Base-by-base conservation (phyloP, 768 basidiomycete genomes). In the Cystobasidium onofrii region DNA sequence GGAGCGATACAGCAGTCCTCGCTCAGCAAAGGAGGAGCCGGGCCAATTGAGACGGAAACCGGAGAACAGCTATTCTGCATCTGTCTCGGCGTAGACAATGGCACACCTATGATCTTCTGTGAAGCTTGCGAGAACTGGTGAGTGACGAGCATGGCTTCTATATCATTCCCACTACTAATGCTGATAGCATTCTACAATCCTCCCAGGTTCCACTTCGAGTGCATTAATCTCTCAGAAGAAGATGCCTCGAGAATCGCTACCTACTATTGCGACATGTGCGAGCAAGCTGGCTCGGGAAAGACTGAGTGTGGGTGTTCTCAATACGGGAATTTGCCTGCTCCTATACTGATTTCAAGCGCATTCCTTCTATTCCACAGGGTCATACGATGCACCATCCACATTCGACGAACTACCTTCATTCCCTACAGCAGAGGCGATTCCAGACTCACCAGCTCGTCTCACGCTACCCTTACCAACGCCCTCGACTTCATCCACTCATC, bases 141-240 rank as follows among this genome's bases (percentile, higher is more conserved):
- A 77, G 86, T 63, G 18, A n/a, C n/a, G 27, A 43, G 27, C 20
- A 17, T 31, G 29, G 39, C 39, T 34, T 29, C 3, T 23, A 17
- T 0, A n/a, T 34, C 9, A 12, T 9, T 15, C 3, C n/a, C 4
- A 20, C 10, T 20, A 55, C 23, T 18, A 34, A 29, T 20, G 57
- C 57, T 34, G 57, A 60, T 23, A 12, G 61, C 13, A 1, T 17
- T 44, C n/a, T n/a, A n/a, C n/a, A n/a, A n/a, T n/a, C n/a, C n/a
- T 31, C 39, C 12, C 64, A 92, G 91, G 91, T 91, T 87, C 81
- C 91, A 92, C 80, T 92, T 92, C 77, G 81, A 82, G n/a, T 92
- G 91, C 81, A 84, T 91, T 12, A 82, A 85, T 73, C 80, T 92
- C 61, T 84, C 80, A 73, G 85, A 86, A 76, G 82, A 84, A 64